Evolutionary conservation across 2,329 filamentous ascomycete species (phyloP), one percentile per base, ranked within the genome.

Genomic region (Phaeosphaeriaceae sp.): DNA sequence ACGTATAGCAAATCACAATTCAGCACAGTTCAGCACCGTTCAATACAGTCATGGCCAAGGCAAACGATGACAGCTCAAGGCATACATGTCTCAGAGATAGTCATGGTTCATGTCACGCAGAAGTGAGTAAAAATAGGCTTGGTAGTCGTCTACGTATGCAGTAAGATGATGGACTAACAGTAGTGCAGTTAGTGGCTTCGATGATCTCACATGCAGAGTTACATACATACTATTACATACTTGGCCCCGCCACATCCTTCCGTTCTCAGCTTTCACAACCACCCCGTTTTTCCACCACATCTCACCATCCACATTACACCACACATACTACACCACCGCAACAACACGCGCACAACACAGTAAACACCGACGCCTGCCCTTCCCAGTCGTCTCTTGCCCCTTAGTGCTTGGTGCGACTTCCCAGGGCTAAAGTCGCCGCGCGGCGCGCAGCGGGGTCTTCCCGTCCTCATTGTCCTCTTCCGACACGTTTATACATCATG

Each of bases 401-500:
- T 26, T 11, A 11, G 7, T 8, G 23, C 23, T 11, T 42, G 52
- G 46, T 47, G 56, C 54, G 50, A 45, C 50, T 40, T 46, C 29
- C 32, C 50, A n/a, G 35, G 38, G 23, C 37, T 28, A 42, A 41
- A 40, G 43, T 53, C 61, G 45, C 48, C 46, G 47, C 52, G 44
- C 46, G 51, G 54, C 53, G 51, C 47, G 44, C 40, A 37, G 50
- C 50, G 39, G 47, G 48, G 46, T 51, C 32, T 33, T 23, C 41
- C 34, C 29, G 32, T 46, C 48, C 56, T 52, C 52, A 33, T 37
- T 44, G 52, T 47, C 50, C 29, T 35, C 40, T 48, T 34, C 48
- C 37, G 23, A 34, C 39, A 48, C 50, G 59, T 60, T 56, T 51
- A 63, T 67, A 63, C 63, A 52, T 17, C 52, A 88, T 88, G 85